These are phyloP conservation scores for Leptomonas seymouri DNA, from an alignment of 208 protist species.

Conservation along the genomic window DNA sequence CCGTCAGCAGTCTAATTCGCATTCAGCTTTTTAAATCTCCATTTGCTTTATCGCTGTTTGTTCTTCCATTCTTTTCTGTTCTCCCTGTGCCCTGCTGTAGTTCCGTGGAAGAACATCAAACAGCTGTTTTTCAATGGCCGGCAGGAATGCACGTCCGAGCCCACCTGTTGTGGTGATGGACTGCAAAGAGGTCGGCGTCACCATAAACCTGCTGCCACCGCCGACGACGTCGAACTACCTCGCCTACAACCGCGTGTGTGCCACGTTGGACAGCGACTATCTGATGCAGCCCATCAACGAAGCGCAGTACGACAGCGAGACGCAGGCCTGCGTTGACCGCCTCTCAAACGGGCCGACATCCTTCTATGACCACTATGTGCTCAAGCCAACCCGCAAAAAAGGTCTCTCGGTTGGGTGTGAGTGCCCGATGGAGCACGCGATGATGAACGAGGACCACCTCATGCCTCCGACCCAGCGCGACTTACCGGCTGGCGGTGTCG, in stretches of 20 bases:
- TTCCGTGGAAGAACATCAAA: not conserved
- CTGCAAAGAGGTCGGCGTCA: conserved; percentile 40
- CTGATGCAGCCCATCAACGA: conserved; percentile 79
- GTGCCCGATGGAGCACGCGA: conserved; percentile 32
- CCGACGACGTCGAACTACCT: conserved; percentile 52
- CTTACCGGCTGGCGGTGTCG: conserved; percentile 33
- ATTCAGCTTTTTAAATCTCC: not conserved
- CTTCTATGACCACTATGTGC: conserved; percentile 69
- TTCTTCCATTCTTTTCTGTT: not conserved
- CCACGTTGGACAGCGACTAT: conserved; percentile 51
- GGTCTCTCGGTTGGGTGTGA: conserved; percentile 49
- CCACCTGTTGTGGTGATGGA: conserved; percentile 22
- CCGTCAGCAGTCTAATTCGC: not conserved
- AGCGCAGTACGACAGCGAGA: conserved; percentile 76
- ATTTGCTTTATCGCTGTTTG: not conserved
- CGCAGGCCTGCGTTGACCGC: conserved; percentile 69
- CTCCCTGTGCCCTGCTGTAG: not conserved
- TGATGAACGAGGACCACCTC: conserved; percentile 39
- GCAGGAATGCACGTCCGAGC: not conserved
- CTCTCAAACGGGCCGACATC: conserved; percentile 37
- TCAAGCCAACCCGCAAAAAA: conserved; percentile 46
- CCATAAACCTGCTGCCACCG: conserved; percentile 40
- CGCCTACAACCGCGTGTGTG: conserved; percentile 53
- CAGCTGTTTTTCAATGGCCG: conserved; percentile 1
- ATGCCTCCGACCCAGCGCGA: conserved; percentile 32